Evolutionary conservation across 176 grass and related monocot species (phyloP).

Genomic region (Aegilops longissima): DNA sequence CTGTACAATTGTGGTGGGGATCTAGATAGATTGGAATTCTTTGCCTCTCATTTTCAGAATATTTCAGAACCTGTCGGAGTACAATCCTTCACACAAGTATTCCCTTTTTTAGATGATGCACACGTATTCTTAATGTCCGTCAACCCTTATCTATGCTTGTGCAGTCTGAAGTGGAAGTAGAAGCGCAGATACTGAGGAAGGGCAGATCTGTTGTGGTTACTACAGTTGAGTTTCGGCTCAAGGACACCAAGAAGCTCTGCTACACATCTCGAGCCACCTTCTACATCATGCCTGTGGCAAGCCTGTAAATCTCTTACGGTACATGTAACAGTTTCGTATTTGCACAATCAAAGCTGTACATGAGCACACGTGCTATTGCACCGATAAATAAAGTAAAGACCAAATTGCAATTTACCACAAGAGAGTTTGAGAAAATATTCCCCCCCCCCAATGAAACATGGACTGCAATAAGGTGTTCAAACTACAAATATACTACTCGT

Average conservation of each 20-base stretch:
- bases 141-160: neutral
- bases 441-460: neutral
- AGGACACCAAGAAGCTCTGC: constrained; percentile 44
- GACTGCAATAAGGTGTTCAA: neutral
- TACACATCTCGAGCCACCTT: constrained; percentile 47
- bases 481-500: neutral
- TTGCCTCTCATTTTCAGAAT: neutral
- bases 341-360: neutral
- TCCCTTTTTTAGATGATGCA: neutral
- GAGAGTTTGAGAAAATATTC: neutral
- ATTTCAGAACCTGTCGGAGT: neutral
- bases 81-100: neutral
- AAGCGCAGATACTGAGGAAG: constrained; percentile 38
- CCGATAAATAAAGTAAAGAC: neutral
- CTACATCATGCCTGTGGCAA: constrained; percentile 41
- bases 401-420: neutral
- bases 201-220: constrained; percentile 47
- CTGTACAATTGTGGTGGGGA: neutral
- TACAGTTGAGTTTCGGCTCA: constrained; percentile 40
- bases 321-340: neutral
- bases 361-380: neutral
- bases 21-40: neutral
- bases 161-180: constrained; percentile 49
- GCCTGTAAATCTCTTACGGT: constrained; percentile 16
- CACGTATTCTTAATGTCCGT: neutral